Base-by-base conservation (phyloP, 2,329 filamentous ascomycete species). In the Ophiocordyceps camponoti-rufipedis region DNA sequence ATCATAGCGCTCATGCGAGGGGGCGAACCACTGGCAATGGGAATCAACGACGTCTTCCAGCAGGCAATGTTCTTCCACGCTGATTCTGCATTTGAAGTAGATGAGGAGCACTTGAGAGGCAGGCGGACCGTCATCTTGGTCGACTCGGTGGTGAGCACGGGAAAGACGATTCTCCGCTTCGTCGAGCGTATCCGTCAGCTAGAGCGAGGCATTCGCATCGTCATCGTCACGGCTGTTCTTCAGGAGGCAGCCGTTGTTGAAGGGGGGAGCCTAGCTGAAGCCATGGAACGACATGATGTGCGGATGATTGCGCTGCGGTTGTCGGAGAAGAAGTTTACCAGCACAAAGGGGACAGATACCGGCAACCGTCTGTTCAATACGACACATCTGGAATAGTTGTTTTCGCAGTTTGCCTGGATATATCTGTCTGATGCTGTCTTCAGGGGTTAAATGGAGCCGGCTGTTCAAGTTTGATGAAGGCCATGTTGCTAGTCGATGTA, bases 1-100 rank as follows among this genome's bases (percentile, higher is more conserved):
- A 78, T 82, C 42, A 58, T 80, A 1, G 63, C 75, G 0, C 49
- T 80, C n/a, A 80, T 81, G 75, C 71, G 74, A 9, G 74, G 71
- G 2, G 76, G 75, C 9, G 74, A 79, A 49, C 65, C 75, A 0
- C 75, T 82, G 70, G 77, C 77, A 0, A 55, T 69, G 1, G 75
- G 75, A 0, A 62, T 82, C 42, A 72, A 57, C 50, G 64, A 74
- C 0, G 70, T 61, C 0, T 68, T 81, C 5, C 70, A 69, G 0
- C 47, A 47, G 0, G 72, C 74, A 4, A 65, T 61, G 53, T 75
- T 78, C 45, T 43, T 75, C 1, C 73, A 78, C 45, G 63, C 63
- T 2, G 54, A 51, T 1, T 5, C 43, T 4, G 56, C 65, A 0
- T 45, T 54, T 0, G 67, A 78, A 33, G 50, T 80, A 39, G 57